Base-by-base conservation (phyloP, 2,329 filamentous ascomycete species). In the Cytospora paraplurivora region DNA sequence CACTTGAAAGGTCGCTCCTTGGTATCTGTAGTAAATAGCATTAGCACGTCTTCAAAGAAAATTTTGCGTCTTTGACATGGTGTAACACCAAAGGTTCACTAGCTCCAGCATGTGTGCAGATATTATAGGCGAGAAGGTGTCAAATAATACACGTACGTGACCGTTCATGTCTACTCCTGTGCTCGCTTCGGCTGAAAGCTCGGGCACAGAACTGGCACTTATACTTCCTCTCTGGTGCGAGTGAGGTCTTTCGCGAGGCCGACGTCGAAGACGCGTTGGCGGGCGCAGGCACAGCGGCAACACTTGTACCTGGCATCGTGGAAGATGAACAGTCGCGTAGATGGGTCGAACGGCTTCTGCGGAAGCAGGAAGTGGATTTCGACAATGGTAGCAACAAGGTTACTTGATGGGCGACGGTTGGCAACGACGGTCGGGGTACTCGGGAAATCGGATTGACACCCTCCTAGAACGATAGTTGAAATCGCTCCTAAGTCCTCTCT, bases 1-100 rank as follows among this genome's bases (percentile, higher is more conserved):
- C 95, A 99, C 78, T 98, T 98, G 85, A 99, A 99, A 44, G 95
- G 95, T 68, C 95, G 89, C 79, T 98, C 95, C 80, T 99, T 99
- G 68, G 95, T 99, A 78, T 98, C 94, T 98, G 77, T 66, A 63
- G 56, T 41, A 11, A 21, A 8, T 19, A 17, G 1, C 49, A 57
- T 66, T 62, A 66, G 64, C 41, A 59, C 41, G 47, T 3, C 3
- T 32, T 37, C 21, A 15, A 37, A 56, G 21, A 38, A 38, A 47
- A 60, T 58, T 21, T 61, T 33, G 33, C 21, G 27, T 19, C 34
- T 17, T 32, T 12, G n/a, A 47, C 21, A 21, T 62, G 41, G 57
- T 66, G 64, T 41, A 61, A 66, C 64, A 35, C 35, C 33, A 27
- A 19, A 51, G 32, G 21, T 15, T 49, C 15, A 2, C 27, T 37